Percentiles rank a stretch among this genome's conserved stretches.
Conservation (phyloP, 2,329 filamentous ascomycete genomes). For the Cordyceps cicadae region DNA sequence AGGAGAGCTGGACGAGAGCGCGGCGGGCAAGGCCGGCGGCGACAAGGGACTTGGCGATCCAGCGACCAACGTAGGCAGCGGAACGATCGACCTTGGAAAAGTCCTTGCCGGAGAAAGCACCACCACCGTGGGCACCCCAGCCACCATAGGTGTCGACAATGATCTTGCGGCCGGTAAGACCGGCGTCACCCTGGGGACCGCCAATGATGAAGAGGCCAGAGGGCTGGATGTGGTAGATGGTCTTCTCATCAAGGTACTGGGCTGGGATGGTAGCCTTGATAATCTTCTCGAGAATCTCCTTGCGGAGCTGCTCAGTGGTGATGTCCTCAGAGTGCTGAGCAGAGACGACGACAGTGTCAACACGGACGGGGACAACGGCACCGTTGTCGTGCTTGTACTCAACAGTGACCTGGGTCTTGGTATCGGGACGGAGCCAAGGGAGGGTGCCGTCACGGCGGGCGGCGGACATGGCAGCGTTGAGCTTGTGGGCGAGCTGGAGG, state of each 20-base stretch:
- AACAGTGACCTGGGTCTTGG: constrained; percentile 98
- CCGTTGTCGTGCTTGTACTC: constrained; percentile 97
- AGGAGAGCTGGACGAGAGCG: constrained; percentile 93
- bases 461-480: constrained; percentile 88
- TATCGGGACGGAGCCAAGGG: constrained; percentile 94
- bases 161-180: constrained; percentile 98
- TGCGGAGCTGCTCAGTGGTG: constrained; percentile 82
- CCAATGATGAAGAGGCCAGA: constrained; percentile 98
- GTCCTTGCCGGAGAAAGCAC: constrained; percentile 99
- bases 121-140: constrained; percentile 99
- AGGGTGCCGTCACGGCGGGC: constrained; percentile 81
- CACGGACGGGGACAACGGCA: constrained; percentile 82
- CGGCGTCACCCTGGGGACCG: constrained; percentile 97
- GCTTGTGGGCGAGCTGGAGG: constrained; percentile 88
- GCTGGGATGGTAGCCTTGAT: constrained; percentile 89
- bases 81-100: constrained; percentile 99
- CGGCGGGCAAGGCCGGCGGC: constrained; percentile 81
- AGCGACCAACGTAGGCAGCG: constrained; percentile 92
- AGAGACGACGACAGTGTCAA: constrained; percentile 94
- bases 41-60: constrained; percentile 98
- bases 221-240: constrained; percentile 97
- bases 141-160: constrained; percentile 99
- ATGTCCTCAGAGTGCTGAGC: constrained; percentile 89
- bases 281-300: constrained; percentile 96
- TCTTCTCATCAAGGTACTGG: constrained; percentile 86